A percentile compares a stretch with the other conserved stretches of the same genome.
These are phyloP conservation scores for Aspergillus steynii DNA, from an alignment of 495 filamentous ascomycete genomes.

Conservation along the genomic window DNA sequence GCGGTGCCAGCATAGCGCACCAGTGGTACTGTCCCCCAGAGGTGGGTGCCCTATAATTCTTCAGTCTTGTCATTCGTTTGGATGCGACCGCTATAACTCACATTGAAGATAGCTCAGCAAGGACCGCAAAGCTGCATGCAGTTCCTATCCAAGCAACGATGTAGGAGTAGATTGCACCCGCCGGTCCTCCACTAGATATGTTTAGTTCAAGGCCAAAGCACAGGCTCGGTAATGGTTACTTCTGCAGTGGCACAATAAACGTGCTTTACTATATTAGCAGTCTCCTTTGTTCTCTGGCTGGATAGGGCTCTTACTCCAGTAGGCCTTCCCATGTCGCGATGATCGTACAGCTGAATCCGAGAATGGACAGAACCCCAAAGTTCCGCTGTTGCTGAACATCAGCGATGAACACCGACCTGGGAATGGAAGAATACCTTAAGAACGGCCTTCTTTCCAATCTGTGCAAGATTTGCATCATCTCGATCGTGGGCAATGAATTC, in stretches of 20 bases:
- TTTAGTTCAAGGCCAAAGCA: not conserved
- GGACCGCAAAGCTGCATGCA: constrained; percentile 26
- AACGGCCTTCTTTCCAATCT: constrained; percentile 52
- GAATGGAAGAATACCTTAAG: constrained; percentile 27
- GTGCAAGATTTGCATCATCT: constrained; percentile 9
- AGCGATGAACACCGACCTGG: not conserved
- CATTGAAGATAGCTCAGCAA: constrained; percentile 43
- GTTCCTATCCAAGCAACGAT: constrained; percentile 48
- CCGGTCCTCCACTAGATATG: constrained; percentile 45
- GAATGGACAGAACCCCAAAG: constrained; percentile 48
- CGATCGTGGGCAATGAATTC: not conserved
- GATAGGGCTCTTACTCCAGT: constrained; percentile 27
- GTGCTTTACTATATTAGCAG: constrained; percentile 20
- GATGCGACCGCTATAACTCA: not conserved
- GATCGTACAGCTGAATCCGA: constrained; percentile 51
- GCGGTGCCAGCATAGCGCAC: constrained; percentile 48
- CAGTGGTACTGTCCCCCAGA: constrained; percentile 54
- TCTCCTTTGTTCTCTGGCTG: not conserved
- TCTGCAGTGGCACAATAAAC: constrained; percentile 34
- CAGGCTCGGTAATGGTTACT: constrained; percentile 20
- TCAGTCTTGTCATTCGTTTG: not conserved
- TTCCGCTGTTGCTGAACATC: constrained; percentile 31
- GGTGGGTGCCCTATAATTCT: constrained; percentile 36
- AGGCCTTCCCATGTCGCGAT: constrained; percentile 52
- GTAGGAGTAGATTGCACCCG: constrained; percentile 52